Base-by-base conservation (phyloP, 176 grass and related monocot species). In the Elaeis guineensis region DNA sequence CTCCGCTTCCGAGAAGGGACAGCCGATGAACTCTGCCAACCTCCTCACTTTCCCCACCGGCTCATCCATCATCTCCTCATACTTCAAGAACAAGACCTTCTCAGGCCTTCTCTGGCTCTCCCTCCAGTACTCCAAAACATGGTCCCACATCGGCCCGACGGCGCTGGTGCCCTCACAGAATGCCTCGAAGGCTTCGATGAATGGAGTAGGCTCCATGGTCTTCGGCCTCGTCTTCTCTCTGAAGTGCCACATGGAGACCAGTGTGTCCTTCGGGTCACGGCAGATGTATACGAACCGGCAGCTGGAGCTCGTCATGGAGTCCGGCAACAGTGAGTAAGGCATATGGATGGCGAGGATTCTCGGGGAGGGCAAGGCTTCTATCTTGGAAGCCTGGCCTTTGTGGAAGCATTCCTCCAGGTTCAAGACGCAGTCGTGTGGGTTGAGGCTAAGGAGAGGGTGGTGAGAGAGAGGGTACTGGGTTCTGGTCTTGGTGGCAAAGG, bases 41-140 rank as follows among this genome's bases (percentile, higher is more conserved):
- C 64, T 30, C 52, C 17, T 69, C 56, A 26, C 25, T 0, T 4
- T 26, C 25, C 25, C 25, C 3, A n/a, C 64, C 21, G 51, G 4
- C 23, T 78, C 73, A 20, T 48, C 54, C 62, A 75, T 64, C 19
- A 89, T n/a, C 25, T 74, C 25, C 57, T 85, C 73, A 25, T 89
- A 85, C 67, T 19, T 72, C 44, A 81, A 58, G 80, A 84, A 81
- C 64, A 81, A 19, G 17, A 79, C 73, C 64, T 80, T 26, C 52
- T 58, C 49, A 0, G 72, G 77, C 7, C 52, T 22, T 17, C 57
- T 59, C 62, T 54, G 1, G 59, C 85, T 80, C 55, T 56, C 69
- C 19, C 51, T 83, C 77, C 85, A 74, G 54, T 80, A 84, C 71
- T 69, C 79, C 14, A 69, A 54, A 16, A 71, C 44, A 39, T 83